Evolutionary conservation across 352 stramenopile species (phyloP), one percentile per base, ranked within the genome.

Genomic region (Pythium diclinum): DNA sequence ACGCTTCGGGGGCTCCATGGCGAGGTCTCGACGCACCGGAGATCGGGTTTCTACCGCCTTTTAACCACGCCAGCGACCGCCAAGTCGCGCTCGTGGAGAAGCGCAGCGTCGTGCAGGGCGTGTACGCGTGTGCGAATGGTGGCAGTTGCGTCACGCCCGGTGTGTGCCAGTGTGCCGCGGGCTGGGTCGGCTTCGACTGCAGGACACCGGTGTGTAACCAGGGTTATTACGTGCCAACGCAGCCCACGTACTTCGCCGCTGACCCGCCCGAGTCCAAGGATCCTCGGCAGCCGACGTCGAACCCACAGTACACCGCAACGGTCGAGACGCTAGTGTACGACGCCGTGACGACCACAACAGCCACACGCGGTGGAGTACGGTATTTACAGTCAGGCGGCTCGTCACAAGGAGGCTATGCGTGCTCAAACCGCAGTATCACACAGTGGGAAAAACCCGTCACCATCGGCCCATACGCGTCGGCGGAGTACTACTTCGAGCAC

Each of bases 151-250:
- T 96, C 2, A 67, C 85, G 10, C 95, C 96, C 7, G 94, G 93
- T 49, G 77, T 97, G 2, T 99, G 97, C 73, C 71, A 81, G 54
- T 99, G 97, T 59, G 77, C 86, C 0, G 53, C 72, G 3, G 96
- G 96, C 13, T 99, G 96, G 95, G 75, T 86, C 16, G 97, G 97
- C 48, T 99, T 99, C 67, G 97, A 99, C 74, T 99, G 97, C 75
- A 89, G 96, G 30, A 97, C 90, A 46, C 96, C 96, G 10, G 76
- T 98, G 17, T 98, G 95, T 65, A 75, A 63, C 2, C 92, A 98
- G 79, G 96, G 96, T 21, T 98, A 98, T 72, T 98, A 96, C 67
- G 83, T 88, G 36, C 76, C 81, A 5, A 69, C 80, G 2, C 90
- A 98, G 67, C 47, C 60, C 6, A 76, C 64, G 0, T 98, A 92